Evolutionary conservation across 345 rosid genomes (phyloP).

Genomic region (Ailanthus altissimus): DNA sequence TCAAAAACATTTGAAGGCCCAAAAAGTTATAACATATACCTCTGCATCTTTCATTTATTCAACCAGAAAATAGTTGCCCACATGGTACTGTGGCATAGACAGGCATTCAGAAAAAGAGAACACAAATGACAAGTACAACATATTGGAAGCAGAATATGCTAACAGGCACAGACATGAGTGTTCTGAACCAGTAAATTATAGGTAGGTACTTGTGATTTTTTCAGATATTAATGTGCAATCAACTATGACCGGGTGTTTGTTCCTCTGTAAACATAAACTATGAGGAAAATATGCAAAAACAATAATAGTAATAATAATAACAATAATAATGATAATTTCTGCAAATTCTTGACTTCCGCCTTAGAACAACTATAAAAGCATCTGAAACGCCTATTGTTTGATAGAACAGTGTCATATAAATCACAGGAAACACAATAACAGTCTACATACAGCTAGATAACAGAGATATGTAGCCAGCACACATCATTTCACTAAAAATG

Average conservation of each 20-base stretch:
- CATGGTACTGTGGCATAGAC: background rate
- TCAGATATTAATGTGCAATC: background rate
- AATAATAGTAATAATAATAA: too few species aligned
- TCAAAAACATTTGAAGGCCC: background rate
- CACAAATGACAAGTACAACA: background rate
- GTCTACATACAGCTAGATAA: background rate
- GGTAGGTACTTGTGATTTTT: too few species aligned
- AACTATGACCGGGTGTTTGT: background rate
- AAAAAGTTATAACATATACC: background rate
- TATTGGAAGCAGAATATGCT: background rate
- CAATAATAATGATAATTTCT: background rate
- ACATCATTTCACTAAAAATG: too few species aligned
- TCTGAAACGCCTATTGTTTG: background rate
- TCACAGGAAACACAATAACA: background rate
- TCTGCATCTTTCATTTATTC: background rate
- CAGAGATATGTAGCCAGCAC: background rate
- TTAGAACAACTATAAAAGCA: background rate
- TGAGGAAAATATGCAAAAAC: background rate
- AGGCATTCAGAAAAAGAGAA: background rate
- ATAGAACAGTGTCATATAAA: background rate
- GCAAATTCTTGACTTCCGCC: background rate
- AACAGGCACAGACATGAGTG: too few species aligned
- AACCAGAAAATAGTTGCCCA: background rate
- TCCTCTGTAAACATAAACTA: background rate
- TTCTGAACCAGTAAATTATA: too few species aligned